phyloP scores from a whole-genome alignment of 345 rosid genomes.

The Arabis hirsuta region DNA sequence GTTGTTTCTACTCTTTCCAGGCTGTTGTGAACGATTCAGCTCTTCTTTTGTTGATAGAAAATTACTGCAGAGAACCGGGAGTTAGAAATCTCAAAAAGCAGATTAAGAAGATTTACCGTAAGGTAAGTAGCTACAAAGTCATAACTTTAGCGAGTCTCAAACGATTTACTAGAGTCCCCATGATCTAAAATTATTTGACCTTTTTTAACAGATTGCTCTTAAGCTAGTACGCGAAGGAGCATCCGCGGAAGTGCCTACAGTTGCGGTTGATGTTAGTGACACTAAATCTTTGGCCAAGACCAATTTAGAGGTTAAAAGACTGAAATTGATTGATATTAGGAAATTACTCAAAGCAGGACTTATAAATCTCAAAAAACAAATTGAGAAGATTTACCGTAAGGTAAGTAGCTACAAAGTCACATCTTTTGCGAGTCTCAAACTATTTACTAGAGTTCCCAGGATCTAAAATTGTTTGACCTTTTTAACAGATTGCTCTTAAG shows the following conservation, averaged over 20 bases:
- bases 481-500: conserved; percentile 69
- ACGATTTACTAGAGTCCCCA: background rate
- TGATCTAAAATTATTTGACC: background rate
- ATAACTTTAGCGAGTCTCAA: conserved; percentile 29
- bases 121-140: too few relatives aligned
- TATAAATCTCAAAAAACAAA: too few relatives aligned
- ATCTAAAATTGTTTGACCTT: background rate
- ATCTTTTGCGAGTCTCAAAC: conserved; percentile 33
- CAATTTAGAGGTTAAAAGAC: conserved; percentile 30
- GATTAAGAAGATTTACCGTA: too few relatives aligned
- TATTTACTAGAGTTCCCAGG: background rate
- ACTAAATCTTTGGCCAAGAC: conserved; percentile 20
- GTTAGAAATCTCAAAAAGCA: too few relatives aligned
- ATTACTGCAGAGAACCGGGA: too few relatives aligned
- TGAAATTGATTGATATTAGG: too few relatives aligned
- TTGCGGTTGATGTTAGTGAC: conserved; percentile 39
- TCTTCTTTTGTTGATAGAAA: too few relatives aligned
- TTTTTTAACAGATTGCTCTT: conserved; percentile 65
- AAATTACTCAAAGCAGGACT: too few relatives aligned
- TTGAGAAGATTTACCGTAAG: too few relatives aligned
- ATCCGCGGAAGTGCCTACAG: background rate
- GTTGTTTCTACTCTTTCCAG: too few relatives aligned
- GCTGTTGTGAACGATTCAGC: too few relatives aligned
- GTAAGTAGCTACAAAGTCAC: conserved; percentile 31
- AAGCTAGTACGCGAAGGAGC: conserved; percentile 58